Percentiles rank a stretch among this genome's conserved stretches.
Evolutionary conservation across 2,329 filamentous ascomycete species (phyloP).

Genomic region (Trichoderma endophyticum): DNA sequence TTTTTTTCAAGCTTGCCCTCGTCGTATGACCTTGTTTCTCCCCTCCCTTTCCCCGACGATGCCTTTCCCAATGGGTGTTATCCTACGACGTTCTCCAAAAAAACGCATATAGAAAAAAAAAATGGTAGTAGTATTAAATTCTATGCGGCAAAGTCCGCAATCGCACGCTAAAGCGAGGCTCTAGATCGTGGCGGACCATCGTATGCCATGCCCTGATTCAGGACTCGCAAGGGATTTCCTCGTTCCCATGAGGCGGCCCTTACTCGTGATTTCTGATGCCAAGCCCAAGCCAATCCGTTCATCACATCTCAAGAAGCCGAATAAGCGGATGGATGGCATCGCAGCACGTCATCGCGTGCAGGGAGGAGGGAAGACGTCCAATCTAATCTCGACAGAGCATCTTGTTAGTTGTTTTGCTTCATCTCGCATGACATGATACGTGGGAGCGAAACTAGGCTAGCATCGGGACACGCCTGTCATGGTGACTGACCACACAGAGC

Average conservation of each 20-base stretch:
- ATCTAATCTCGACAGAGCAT: not conserved
- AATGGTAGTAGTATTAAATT: not conserved
- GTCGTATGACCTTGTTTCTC: not conserved
- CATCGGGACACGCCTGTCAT: conserved; percentile 17
- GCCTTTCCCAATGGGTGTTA: not conserved
- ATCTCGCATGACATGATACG: conserved; percentile 20
- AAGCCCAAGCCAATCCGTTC: not conserved
- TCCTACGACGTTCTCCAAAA: not conserved
- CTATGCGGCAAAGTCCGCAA: not conserved
- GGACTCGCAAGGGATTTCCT: not conserved
- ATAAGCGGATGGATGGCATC: conserved; percentile 1
- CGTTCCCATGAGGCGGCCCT: not conserved
- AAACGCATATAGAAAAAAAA: not conserved
- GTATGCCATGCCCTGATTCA: not conserved
- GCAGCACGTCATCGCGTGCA: conserved; percentile 11
- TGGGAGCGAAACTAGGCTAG: conserved; percentile 20
- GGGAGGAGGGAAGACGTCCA: not conserved
- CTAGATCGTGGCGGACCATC: not conserved
- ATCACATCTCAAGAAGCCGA: conserved; percentile 12
- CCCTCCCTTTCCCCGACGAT: not conserved
- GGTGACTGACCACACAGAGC: not conserved
- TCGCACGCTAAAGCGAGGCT: not conserved
- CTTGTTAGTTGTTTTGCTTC: not conserved
- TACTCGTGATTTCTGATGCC: not conserved
- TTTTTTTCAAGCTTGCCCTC: not conserved